Base-by-base conservation (phyloP, 73 alveolate genomes). In the Paraurostyla sp. region DNA sequence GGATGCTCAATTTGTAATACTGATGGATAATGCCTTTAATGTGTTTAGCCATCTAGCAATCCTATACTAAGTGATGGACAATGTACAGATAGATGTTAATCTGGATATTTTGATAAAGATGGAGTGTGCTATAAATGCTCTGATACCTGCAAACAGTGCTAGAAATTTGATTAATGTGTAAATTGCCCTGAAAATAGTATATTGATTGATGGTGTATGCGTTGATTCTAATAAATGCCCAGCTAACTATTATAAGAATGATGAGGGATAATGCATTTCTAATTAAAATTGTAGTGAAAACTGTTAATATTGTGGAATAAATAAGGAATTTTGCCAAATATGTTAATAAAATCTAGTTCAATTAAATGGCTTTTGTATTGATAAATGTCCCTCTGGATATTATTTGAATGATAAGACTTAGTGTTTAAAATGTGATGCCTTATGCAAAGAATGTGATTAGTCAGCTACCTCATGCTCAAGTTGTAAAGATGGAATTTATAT, bases 291-390 rank as follows among this genome's bases (percentile, higher is more conserved):
- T 33, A 16, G 29, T 22, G 15, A 62, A 62, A 49, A 73, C n/a
- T 73, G 86, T 56, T 3, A 18, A 46, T 40, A 18, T 2, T 73
- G 86, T 30, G 86, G 86, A 73, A 25, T 48, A 3, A 48, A 40
- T 30, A 73, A 22, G 6, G 18, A 49, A 3, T 73, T 13, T 46
- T 73, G 86, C 32, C 46, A 73, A 16, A 16, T 18, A 2, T 73
- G 86, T 50, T 6, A 73, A 33, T 30, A 73, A 23, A 43, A n/a
- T 45, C 20, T 45, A 25, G 50, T 45, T 13, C 46, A 68, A 7
- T 13, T 73, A 22, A 73, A 73, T 73, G 86, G 86, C 11, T 11
- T 23, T 0, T 73, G 86, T 30, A 29, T 73, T 42, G 7, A 45
- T 16, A 15, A 73, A 25, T 73, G 86, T 29, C 86, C 86, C 0